phyloP scores from a whole-genome alignment of 495 filamentous ascomycete genomes.

The Bombardia bombarda region DNA sequence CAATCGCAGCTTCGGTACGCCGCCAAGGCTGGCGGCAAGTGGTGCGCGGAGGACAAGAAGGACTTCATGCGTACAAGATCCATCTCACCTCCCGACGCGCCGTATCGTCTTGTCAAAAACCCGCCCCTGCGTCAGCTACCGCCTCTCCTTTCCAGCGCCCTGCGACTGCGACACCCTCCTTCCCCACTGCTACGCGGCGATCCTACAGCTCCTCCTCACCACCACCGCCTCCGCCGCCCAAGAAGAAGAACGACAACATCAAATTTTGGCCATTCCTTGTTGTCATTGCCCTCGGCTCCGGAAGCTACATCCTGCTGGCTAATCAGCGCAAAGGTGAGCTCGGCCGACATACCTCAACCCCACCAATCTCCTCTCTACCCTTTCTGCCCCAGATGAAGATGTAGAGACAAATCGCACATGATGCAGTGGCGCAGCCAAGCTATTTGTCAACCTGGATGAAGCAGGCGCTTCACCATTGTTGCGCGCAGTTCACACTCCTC shows the following conservation, averaged over 20 bases:
- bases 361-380: too few relatives aligned
- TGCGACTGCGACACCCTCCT: neutral
- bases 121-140: neutral
- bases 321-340: slow-evolving; percentile 25
- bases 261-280: slow-evolving; percentile 44
- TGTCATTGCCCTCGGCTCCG: slow-evolving; percentile 38
- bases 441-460: too few relatives aligned
- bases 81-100: too few relatives aligned
- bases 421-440: too few relatives aligned
- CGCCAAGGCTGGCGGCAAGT: slow-evolving; percentile 27
- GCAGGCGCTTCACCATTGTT: too few relatives aligned
- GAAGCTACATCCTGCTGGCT: slow-evolving; percentile 37
- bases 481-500: too few relatives aligned
- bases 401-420: too few relatives aligned
- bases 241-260: slow-evolving; percentile 22
- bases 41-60: too few relatives aligned
- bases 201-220: slow-evolving; percentile 23
- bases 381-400: too few relatives aligned
- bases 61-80: too few relatives aligned
- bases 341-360: neutral
- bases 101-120: too few relatives aligned
- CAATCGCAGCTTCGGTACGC: slow-evolving; percentile 19
- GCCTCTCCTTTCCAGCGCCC: too few relatives aligned
- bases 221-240: slow-evolving; percentile 16
- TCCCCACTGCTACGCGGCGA: slow-evolving; percentile 1